These are phyloP conservation scores for Phytomonas francai DNA, from an alignment of 208 protist genomes.

Conservation along the genomic window DNA sequence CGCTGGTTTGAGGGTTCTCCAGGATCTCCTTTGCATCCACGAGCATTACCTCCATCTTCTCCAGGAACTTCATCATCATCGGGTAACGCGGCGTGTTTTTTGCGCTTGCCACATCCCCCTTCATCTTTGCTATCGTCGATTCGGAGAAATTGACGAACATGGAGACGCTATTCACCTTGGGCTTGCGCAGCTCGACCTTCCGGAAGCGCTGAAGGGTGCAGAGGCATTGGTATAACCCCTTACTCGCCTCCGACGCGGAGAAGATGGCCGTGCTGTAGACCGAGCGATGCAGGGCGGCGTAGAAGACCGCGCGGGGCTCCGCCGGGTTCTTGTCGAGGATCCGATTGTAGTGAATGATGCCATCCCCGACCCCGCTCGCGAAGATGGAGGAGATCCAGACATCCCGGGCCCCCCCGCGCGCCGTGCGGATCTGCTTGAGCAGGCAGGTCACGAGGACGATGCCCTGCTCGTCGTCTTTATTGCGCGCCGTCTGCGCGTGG, in stretches of 20 bases:
- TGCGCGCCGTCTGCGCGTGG: conserved; percentile 13
- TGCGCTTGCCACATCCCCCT: conserved; percentile 28
- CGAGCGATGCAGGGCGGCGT: conserved; percentile 61
- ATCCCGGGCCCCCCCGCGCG: conserved; percentile 21
- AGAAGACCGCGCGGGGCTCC: conserved; percentile 65
- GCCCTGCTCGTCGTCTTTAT: conserved; percentile 36
- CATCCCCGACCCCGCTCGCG: conserved; percentile 48
- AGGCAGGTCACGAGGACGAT: conserved; percentile 60
- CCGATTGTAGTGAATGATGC: conserved; percentile 68
- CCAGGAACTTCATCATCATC: conserved; percentile 33
- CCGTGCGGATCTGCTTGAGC: conserved; percentile 52
- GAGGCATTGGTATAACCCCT: conserved; percentile 28
- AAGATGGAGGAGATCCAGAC: conserved; percentile 71
- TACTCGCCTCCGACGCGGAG: conserved; percentile 20
- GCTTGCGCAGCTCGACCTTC: conserved; percentile 55
- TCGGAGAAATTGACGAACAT: conserved; percentile 43
- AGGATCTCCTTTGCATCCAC: conserved; percentile 51
- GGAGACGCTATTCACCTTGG: conserved; percentile 44
- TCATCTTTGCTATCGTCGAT: conserved; percentile 35
- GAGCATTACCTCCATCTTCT: conserved; percentile 49
- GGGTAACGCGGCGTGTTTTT: conserved; percentile 25
- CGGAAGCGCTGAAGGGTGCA: conserved; percentile 46
- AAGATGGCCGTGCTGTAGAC: conserved; percentile 45
- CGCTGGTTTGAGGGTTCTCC: conserved; percentile 33
- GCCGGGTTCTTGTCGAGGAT: conserved; percentile 81